Percentiles rank a stretch among this genome's conserved stretches.
These are phyloP conservation scores for Pichia sp. DNA, from an alignment of 1,139 yeast species.

Conservation along the genomic window DNA sequence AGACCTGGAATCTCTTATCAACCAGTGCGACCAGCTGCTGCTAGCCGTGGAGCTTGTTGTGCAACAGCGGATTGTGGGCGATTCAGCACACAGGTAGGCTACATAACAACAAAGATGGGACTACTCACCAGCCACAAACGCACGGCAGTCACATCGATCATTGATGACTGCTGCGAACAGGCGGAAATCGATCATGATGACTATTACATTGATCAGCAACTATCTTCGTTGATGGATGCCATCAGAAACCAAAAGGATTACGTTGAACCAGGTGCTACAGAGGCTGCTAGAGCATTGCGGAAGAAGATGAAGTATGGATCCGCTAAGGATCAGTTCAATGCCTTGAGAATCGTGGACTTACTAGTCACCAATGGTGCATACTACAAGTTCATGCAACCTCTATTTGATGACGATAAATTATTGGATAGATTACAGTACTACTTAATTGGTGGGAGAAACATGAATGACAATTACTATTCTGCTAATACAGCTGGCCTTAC, in stretches of 20 bases:
- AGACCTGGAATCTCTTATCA: too few relatives aligned
- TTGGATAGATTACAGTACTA: conserved; percentile 57
- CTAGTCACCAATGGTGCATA: conserved; percentile 71
- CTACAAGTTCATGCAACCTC: conserved; percentile 25
- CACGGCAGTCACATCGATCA: conserved; percentile 48
- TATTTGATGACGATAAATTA: conserved; percentile 69
- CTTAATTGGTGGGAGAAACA: conserved; percentile 30
- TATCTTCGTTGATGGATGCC: conserved; percentile 39
- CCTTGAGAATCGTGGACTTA: conserved; percentile 65
- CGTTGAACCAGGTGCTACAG: conserved; percentile 48
- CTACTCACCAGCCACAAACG: conserved; percentile 41
- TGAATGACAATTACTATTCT: conserved; percentile 24
- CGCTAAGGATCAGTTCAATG: conserved; percentile 51
- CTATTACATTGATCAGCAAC: conserved; percentile 33
- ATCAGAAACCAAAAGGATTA: conserved; percentile 32
- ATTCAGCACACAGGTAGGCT: too few relatives aligned
- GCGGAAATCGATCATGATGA: conserved; percentile 29
- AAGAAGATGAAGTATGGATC: conserved; percentile 86
- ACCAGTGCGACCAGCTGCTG: too few relatives aligned
- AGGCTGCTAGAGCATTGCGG: conserved; percentile 86
- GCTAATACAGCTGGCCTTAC: conserved; percentile 21
- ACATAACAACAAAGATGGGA: conserved; percentile 41
- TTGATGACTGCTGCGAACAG: conserved; percentile 37
- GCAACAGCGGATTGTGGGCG: too few relatives aligned
- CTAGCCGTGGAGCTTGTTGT: too few relatives aligned